phyloP scores from a whole-genome alignment of 352 stramenopile genomes.

The Phytopythium cucurbitacearum region DNA sequence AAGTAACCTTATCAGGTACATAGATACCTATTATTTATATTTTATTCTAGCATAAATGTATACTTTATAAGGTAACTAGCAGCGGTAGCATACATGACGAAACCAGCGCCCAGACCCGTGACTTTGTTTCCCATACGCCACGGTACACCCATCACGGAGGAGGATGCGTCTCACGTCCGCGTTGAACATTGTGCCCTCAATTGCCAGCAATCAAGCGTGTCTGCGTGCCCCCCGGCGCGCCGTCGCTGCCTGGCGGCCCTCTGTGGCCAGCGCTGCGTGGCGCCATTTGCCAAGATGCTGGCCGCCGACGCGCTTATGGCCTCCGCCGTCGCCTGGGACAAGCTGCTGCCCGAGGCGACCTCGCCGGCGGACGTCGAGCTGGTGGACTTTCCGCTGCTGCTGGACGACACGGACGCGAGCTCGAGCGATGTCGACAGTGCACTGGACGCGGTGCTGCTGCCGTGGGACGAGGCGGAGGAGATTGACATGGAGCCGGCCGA shows the following conservation, averaged over 20 bases:
- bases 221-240: neutral
- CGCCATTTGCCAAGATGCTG: too few species aligned
- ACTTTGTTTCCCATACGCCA: constrained; percentile 1
- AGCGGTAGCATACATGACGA: too few species aligned
- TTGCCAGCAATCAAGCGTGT: constrained; percentile 2
- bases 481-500: neutral
- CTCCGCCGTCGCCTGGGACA: neutral
- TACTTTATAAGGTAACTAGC: too few species aligned
- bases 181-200: neutral
- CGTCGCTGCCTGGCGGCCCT: neutral
- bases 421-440: constrained; percentile 6
- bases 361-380: neutral
- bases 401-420: constrained; percentile 6
- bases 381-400: neutral
- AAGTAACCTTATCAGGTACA: too few species aligned
- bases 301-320: too few species aligned
- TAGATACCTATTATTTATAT: too few species aligned
- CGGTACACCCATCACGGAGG: constrained; percentile 5
- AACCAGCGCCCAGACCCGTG: too few species aligned
- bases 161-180: neutral
- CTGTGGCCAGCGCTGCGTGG: too few species aligned
- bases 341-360: neutral
- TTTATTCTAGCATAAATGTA: too few species aligned
- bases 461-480: neutral
- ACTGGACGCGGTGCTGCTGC: constrained; percentile 5